Percentiles rank a stretch among this genome's conserved stretches.
Evolutionary conservation across 202 grass and related monocot species (phyloP).

Genomic region (Schoenoplectus tabernaemontani): DNA sequence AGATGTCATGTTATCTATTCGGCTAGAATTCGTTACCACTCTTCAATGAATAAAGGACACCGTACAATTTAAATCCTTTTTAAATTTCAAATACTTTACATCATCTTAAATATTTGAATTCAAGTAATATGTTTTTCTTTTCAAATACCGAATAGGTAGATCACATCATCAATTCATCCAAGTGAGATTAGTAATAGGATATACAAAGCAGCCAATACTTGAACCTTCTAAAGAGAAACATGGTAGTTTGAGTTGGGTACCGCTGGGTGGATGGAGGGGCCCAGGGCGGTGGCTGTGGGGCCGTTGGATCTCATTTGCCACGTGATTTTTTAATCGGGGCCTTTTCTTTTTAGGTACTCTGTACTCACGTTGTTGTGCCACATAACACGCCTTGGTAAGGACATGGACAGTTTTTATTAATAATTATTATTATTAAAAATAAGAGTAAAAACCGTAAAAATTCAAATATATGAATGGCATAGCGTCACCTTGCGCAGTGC

Average conservation of each 20-base stretch:
- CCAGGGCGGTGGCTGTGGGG: neutral
- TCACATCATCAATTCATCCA: neutral
- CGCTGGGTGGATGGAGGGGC: neutral
- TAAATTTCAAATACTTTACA: no score
- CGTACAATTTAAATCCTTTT: neutral
- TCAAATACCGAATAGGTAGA: neutral
- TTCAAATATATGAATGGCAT: no score
- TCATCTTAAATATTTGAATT: no score
- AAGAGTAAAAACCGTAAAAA: no score
- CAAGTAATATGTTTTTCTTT: no score
- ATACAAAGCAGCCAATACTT: neutral
- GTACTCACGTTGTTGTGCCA: neutral
- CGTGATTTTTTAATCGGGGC: neutral
- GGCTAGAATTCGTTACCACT: no score
- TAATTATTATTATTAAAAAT: no score
- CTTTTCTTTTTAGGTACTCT: neutral
- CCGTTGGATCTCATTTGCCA: slow-evolving; percentile 15
- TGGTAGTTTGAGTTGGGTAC: slow-evolving; percentile 2
- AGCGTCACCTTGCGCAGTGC: no score
- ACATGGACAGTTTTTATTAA: neutral
- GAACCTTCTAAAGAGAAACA: neutral
- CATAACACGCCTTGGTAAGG: neutral
- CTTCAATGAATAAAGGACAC: neutral
- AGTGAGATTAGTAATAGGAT: neutral
- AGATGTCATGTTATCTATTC: no score